Base-by-base conservation (phyloP, 805 yeast species). In the Lachancea kluyveri region DNA sequence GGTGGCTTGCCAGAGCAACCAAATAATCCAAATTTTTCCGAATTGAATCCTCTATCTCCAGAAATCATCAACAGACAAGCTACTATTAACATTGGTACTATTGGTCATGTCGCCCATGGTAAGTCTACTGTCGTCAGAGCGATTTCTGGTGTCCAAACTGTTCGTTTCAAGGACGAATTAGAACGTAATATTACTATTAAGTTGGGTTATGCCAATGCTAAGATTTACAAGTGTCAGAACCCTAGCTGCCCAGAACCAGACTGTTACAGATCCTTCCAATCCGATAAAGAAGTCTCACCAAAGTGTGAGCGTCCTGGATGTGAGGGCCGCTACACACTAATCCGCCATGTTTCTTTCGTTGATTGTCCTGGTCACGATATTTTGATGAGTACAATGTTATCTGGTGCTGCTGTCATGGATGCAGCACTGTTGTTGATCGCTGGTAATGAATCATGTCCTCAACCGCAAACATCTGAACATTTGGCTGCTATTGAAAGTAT, bases 301-400 rank as follows among this genome's bases (percentile, higher is more conserved):
- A 81, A 80, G 57, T 85, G 96, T 66, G 82, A 80, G 54, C 76
- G 85, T 48, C 79, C 79, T 43, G 95, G 92, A 8, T 86, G 95
- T 63, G 61, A 60, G n/a, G 94, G 95, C 35, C 83, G 95, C 58
- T 88, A 87, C 65, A 74, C 75, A 52, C 72, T 92, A 48, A 77
- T 87, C 25, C 86, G 99, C 65, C 99, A 92, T 60, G 98, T 92
- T 33, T 86, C 96, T 8, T 94, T 94, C 54, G 98, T 94, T 41
- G 99, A 92, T 71, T 94, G 98, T 71, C 99, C 99, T 40, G 99
- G 99, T 63, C 99, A 92, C 83, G 99, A 92, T 71, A 94, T 92
- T 69, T 79, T 92, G 62, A 92, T 92, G 99, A 87, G 96, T 74
- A 92, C 99, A 46, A 92, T 92, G 99, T 79, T 92, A 76, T 88